Evolutionary conservation across 129 eudicot genomes (phyloP).

Genomic region (Chrysanthemum seticuspe): DNA sequence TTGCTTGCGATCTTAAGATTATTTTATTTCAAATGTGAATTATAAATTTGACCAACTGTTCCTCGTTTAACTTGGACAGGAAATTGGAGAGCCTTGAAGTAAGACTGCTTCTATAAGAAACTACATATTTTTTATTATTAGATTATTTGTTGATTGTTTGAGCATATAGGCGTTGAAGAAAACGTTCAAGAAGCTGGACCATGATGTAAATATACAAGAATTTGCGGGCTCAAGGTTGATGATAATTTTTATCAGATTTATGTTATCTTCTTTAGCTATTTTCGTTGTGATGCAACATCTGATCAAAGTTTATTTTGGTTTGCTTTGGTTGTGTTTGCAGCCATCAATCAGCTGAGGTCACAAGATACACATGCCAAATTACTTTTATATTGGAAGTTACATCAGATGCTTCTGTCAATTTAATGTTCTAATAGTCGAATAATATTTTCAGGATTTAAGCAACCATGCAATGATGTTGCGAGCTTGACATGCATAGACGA

Average conservation of each 20-base stretch:
- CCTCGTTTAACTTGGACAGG: conserved; percentile 46
- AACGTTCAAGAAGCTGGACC: conserved; percentile 89
- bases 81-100: conserved; percentile 98
- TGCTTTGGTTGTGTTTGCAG: conserved; percentile 51
- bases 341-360: conserved; percentile 77
- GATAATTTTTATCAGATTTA: conserved; percentile 8
- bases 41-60: conserved; percentile 22
- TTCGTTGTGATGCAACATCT: conserved; percentile 2
- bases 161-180: conserved; percentile 69
- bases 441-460: conserved; percentile 53
- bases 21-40: neutral
- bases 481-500: conserved; percentile 62
- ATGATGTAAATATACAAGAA: conserved; percentile 79
- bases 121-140: neutral
- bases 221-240: conserved; percentile 78
- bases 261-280: neutral
- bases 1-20: too few relatives aligned
- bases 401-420: conserved; percentile 8
- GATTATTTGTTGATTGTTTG: conserved; percentile 23
- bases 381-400: conserved; percentile 23
- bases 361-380: conserved; percentile 20
- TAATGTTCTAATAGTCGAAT: conserved; percentile 1
- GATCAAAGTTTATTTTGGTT: conserved; percentile 14
- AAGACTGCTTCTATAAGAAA: conserved; percentile 29
- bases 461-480: conserved; percentile 64